Conservation (phyloP, 148 eudicot genomes). For the Arctostaphylos glauca region DNA sequence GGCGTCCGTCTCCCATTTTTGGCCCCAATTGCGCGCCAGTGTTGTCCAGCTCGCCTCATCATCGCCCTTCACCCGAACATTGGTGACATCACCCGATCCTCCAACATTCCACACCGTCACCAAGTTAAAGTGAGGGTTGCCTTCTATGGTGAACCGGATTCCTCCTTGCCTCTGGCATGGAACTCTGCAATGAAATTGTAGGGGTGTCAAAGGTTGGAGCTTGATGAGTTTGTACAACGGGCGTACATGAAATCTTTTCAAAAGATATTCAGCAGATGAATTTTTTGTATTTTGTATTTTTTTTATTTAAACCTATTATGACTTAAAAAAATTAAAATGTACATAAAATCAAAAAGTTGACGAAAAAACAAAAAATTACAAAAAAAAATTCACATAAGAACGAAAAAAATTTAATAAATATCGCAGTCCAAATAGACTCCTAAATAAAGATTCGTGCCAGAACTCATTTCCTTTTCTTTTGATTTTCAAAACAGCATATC, state of each 20-base stretch:
- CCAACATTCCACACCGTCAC: slow-evolving; percentile 44
- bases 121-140: slow-evolving; percentile 43
- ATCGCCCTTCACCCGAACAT: slow-evolving; percentile 2
- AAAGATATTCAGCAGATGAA: neutral
- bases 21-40: slow-evolving; percentile 1
- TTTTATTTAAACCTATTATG: neutral
- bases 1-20: slow-evolving; percentile 4
- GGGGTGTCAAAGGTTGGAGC: no score
- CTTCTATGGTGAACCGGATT: slow-evolving; percentile 32
- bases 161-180: slow-evolving; percentile 40
- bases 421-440: no score
- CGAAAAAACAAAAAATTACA: no score
- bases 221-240: no score
- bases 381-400: no score
- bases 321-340: neutral
- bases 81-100: slow-evolving; percentile 19
- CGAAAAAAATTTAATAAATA: no score
- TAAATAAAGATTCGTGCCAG: neutral
- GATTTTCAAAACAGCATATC: no score
- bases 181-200: slow-evolving; percentile 27
- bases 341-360: no score
- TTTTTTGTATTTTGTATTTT: neutral
- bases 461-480: no score
- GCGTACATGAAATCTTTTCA: neutral
- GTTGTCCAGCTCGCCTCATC: slow-evolving; percentile 24